phyloP scores from a whole-genome alignment of 2,329 filamentous ascomycete species.

The Ophiosphaerella korrae region DNA sequence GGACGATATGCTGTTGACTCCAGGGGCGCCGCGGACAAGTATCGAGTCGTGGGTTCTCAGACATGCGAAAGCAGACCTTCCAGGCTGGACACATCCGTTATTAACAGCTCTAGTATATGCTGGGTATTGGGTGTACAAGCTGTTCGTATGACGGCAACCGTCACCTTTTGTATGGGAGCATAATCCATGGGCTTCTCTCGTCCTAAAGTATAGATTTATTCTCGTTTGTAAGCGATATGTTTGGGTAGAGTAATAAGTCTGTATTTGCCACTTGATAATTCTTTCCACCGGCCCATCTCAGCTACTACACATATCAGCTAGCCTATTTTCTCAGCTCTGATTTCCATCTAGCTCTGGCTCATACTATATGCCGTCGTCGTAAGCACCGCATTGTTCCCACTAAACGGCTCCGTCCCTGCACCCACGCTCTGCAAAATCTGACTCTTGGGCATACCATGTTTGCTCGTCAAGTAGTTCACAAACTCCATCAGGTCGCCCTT shows the following conservation, averaged over 20 bases:
- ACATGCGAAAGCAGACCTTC: slow-evolving; percentile 16
- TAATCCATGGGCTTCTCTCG: too few relatives aligned
- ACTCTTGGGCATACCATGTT: slow-evolving; percentile 54
- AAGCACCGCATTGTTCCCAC: slow-evolving; percentile 54
- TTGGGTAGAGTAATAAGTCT: too few relatives aligned
- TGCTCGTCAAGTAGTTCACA: slow-evolving; percentile 59
- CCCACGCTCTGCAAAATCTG: slow-evolving; percentile 61
- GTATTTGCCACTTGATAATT: too few relatives aligned
- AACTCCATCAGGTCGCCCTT: slow-evolving; percentile 64
- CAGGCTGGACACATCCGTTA: slow-evolving; percentile 22
- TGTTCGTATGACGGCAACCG: slow-evolving; percentile 15
- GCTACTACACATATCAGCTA: too few relatives aligned
- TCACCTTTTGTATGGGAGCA: too few relatives aligned
- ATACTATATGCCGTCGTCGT: slow-evolving; percentile 49
- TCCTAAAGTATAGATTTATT: too few relatives aligned
- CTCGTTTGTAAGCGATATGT: too few relatives aligned
- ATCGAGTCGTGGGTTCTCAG: slow-evolving; percentile 47
- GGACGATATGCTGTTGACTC: slow-evolving; percentile 56
- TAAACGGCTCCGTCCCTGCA: slow-evolving; percentile 64
- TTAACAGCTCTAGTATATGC: slow-evolving; percentile 16
- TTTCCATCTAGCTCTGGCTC: slow-evolving; percentile 22
- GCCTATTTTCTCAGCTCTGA: too few relatives aligned
- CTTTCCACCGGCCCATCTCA: too few relatives aligned
- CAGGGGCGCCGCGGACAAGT: slow-evolving; percentile 51
- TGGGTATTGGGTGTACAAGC: slow-evolving; percentile 24